Percentiles rank a stretch among this genome's conserved stretches.
phyloP scores from a whole-genome alignment of 805 yeast genomes.

The Starmerella vaccinii region DNA sequence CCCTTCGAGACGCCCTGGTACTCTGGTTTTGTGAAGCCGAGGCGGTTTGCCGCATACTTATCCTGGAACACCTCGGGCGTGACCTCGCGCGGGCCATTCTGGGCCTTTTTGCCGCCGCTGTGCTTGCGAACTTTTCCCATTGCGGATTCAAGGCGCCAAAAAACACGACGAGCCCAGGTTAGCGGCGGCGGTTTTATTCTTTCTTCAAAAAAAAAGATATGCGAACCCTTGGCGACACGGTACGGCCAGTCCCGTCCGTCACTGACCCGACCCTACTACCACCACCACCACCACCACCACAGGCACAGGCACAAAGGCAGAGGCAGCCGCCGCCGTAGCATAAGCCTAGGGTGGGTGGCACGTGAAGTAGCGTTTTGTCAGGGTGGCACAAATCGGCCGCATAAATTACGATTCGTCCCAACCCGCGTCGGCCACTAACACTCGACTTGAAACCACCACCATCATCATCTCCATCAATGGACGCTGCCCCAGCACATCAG shows the following conservation, averaged over 20 bases:
- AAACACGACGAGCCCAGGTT: no score
- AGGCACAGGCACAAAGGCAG: no score
- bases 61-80: constrained; percentile 25
- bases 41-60: constrained; percentile 22
- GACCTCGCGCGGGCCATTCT: constrained; percentile 22
- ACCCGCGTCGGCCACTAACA: not conserved
- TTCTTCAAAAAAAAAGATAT: not conserved
- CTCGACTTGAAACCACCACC: not conserved
- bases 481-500: not conserved
- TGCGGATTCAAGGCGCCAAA: not conserved
- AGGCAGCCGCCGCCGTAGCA: no score
- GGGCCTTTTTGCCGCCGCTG: constrained; percentile 15
- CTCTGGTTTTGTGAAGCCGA: constrained; percentile 22
- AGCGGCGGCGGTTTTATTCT: not conserved
- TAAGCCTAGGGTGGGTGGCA: no score
- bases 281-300: no score
- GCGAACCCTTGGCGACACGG: not conserved
- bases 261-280: no score
- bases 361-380: not conserved
- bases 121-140: constrained; percentile 25
- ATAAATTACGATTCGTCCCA: not conserved
- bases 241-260: not conserved
- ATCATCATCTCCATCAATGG: constrained; percentile 6
- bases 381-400: not conserved
- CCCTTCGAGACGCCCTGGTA: constrained; percentile 24